phyloP scores from a whole-genome alignment of 1,139 yeast genomes.

The Entelexis paramagnoliae region DNA sequence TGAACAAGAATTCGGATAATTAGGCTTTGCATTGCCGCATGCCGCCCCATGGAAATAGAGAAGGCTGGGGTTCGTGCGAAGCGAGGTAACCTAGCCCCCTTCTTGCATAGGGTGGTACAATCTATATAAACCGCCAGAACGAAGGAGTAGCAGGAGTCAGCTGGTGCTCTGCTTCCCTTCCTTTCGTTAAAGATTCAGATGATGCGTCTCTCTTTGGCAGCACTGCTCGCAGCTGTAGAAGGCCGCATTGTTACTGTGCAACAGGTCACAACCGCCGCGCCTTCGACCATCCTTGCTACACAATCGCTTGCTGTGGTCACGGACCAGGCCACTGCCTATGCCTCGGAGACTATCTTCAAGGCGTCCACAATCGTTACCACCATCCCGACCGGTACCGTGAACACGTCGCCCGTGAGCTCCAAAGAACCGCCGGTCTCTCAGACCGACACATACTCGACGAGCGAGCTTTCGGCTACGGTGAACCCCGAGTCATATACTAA shows the following conservation, averaged over 20 bases:
- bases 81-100: neutral
- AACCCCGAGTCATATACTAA: constrained; percentile 26
- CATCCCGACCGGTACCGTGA: constrained; percentile 27
- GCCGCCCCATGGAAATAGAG: neutral
- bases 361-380: constrained; percentile 24
- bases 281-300: constrained; percentile 15
- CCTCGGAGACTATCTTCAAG: constrained; percentile 27
- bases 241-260: constrained; percentile 23
- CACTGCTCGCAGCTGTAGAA: constrained; percentile 14
- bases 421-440: constrained; percentile 30
- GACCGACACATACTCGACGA: constrained; percentile 24
- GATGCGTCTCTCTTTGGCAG: constrained; percentile 2
- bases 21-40: neutral
- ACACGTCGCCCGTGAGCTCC: constrained; percentile 27
- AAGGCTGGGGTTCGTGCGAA: constrained; percentile 6
- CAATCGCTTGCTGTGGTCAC: constrained; percentile 21
- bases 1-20: neutral
- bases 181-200: neutral
- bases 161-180: neutral
- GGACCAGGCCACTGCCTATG: constrained; percentile 27
- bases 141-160: neutral
- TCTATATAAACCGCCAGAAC: neutral
- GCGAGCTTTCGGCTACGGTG: constrained; percentile 24
- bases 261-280: constrained; percentile 20
- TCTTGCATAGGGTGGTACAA: neutral